Conservation (phyloP, 2,329 filamentous ascomycete species). For the Lecanosticta acicola region DNA sequence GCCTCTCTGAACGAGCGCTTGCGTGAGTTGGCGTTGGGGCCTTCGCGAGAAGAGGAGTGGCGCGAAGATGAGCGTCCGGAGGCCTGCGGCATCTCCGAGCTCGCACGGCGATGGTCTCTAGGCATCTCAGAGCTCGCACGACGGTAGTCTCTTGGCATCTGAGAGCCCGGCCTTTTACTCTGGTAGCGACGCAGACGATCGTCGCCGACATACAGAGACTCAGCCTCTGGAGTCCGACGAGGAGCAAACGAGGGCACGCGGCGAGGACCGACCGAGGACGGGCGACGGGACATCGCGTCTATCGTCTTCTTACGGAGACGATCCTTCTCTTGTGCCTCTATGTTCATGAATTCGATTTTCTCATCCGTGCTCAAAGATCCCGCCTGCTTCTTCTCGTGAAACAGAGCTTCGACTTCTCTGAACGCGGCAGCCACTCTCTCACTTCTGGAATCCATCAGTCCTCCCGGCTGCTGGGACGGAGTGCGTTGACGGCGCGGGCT, state of each 20-base stretch:
- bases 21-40: neutral
- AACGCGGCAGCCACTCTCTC: constrained; percentile 3
- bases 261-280: neutral
- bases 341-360: constrained; percentile 23
- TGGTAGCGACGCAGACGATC: too few relatives aligned
- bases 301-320: constrained; percentile 14
- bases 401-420: constrained; percentile 4
- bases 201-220: too few relatives aligned
- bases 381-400: constrained; percentile 10
- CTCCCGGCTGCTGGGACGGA: too few relatives aligned
- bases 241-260: too few relatives aligned
- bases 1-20: neutral
- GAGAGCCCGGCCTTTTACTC: neutral
- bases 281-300: constrained; percentile 11
- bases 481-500: neutral
- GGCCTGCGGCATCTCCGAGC: neutral
- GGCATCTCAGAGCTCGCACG: neutral
- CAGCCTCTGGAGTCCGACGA: too few relatives aligned
- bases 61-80: neutral
- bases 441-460: too few relatives aligned
- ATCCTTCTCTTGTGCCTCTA: constrained; percentile 14
- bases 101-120: neutral
- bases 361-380: constrained; percentile 13
- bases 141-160: neutral
- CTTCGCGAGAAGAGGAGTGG: neutral